Evolutionary conservation across 768 basidiomycete genomes (phyloP), one percentile per base, ranked within the genome.

Genomic region (Pleurotus platypus): DNA sequence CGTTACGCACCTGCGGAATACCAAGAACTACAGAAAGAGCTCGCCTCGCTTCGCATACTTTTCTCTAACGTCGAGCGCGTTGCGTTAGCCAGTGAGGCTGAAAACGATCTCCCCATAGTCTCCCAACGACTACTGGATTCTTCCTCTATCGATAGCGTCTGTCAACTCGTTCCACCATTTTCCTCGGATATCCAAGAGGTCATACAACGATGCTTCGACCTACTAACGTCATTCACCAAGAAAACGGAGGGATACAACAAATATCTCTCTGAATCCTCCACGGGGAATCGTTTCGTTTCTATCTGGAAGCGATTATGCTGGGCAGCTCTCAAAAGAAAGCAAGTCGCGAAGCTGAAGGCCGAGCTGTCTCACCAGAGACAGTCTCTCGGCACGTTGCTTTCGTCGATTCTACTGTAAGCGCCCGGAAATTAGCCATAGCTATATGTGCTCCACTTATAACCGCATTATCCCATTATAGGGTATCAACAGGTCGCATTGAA

Each of bases 261-360:
- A 5, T 54, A 54, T 16, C 18, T 54, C 7, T 39, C 37, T 6
- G 39, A 38, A 24, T 39, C 18, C 42, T n/a, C 18, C 11, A 24
- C 51, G 18, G 39, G 35, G 24, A 54, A 54, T n/a, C 37, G 38
- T 5, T 15, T 54, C 24, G 11, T 54, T n/a, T 37, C 51, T 24
- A 20, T 16, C 9, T 54, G 51, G 51, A 54, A 54, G 39, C 37
- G 51, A n/a, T 39, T 54, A 11, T 54, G 51, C 39, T 54, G 51
- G 51, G 51, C 39, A 6, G 51, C 51, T 2, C 22, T 54, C 11
- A 54, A 15, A 16, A 54, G 7, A 8, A 54, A 54, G 39, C 51
- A 54, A 20, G 37, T 54, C 7, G 42, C 22, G 18, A 54, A 54
- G 27, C 39, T 54, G 37, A 54, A 42, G 51, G 6, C 12, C 4